A percentile compares a stretch with the other conserved stretches of the same genome.
phyloP scores from a whole-genome alignment of 768 basidiomycete species.

The Termitomyces sp. region DNA sequence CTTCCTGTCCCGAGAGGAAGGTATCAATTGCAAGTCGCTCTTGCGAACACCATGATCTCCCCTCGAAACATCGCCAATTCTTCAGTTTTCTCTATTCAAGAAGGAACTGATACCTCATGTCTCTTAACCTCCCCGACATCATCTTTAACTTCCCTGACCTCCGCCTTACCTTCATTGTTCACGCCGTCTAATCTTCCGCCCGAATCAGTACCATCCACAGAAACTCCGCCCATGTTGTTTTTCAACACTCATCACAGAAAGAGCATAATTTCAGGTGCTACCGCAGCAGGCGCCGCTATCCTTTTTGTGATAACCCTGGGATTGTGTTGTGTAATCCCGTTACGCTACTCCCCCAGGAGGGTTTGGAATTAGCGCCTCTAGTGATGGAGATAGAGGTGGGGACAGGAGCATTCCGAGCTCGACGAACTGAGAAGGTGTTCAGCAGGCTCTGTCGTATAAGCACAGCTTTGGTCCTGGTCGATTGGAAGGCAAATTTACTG shows the following conservation, averaged over 20 bases:
- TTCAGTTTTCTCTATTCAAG: conserved; percentile 26
- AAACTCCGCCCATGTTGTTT: conserved; percentile 22
- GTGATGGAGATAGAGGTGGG: too few relatives aligned
- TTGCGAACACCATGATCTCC: conserved; percentile 19
- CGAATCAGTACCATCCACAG: conserved; percentile 7
- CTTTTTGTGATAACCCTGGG: too few relatives aligned
- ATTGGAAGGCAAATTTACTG: conserved; percentile 18
- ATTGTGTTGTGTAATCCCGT: too few relatives aligned
- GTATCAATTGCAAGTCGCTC: conserved; percentile 38
- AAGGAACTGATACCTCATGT: conserved; percentile 31
- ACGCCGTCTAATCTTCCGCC: too few relatives aligned
- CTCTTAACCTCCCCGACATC: conserved; percentile 12
- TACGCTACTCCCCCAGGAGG: too few relatives aligned
- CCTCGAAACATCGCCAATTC: conserved; percentile 14
- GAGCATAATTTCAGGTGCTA: too few relatives aligned
- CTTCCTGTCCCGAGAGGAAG: conserved; percentile 48
- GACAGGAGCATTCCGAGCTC: conserved; percentile 4
- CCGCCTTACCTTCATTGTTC: conserved; percentile 9
- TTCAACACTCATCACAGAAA: too few relatives aligned
- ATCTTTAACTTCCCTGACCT: conserved; percentile 6
- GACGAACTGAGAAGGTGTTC: conserved; percentile 6
- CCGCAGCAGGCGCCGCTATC: too few relatives aligned
- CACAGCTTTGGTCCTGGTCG: conserved; percentile 20
- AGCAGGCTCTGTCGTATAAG: conserved; percentile 13
- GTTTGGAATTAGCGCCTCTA: too few relatives aligned